Evolutionary conservation across 2,329 filamentous ascomycete genomes (phyloP).

Genomic region (Fusarium irregulare): DNA sequence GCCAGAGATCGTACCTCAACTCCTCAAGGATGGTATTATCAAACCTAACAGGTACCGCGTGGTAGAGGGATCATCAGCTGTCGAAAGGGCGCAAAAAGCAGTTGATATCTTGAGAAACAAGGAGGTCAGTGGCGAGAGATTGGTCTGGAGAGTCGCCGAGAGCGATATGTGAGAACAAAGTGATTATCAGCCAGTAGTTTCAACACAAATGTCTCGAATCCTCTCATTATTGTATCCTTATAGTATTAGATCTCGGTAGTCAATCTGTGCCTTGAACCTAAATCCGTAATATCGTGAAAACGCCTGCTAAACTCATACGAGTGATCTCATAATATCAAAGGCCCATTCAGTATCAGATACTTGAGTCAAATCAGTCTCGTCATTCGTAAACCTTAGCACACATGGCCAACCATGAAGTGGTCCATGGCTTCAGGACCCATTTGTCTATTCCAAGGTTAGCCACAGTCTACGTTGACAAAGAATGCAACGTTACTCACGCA

Average conservation of each 20-base stretch:
- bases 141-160: slow-evolving; percentile 52
- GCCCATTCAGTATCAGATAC: neutral
- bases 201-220: neutral
- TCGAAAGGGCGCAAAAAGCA: slow-evolving; percentile 55
- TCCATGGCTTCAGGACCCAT: slow-evolving; percentile 52
- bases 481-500: slow-evolving; percentile 46
- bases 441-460: slow-evolving; percentile 44
- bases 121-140: slow-evolving; percentile 55
- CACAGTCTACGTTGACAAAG: neutral
- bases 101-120: slow-evolving; percentile 51
- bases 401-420: slow-evolving; percentile 52
- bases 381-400: slow-evolving; percentile 22
- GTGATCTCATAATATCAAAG: neutral
- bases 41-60: slow-evolving; percentile 56
- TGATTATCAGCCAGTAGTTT: neutral
- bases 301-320: neutral
- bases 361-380: neutral
- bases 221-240: neutral
- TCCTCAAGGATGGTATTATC: slow-evolving; percentile 56
- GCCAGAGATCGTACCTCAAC: slow-evolving; percentile 63
- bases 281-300: neutral
- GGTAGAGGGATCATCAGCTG: slow-evolving; percentile 54
- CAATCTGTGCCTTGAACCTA: neutral
- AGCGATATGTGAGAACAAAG: neutral
- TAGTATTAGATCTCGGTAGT: neutral